Evolutionary conservation across 371 early-diverging fungal species (phyloP).

Genomic region (Thermomucor indicae-seudaticae): DNA sequence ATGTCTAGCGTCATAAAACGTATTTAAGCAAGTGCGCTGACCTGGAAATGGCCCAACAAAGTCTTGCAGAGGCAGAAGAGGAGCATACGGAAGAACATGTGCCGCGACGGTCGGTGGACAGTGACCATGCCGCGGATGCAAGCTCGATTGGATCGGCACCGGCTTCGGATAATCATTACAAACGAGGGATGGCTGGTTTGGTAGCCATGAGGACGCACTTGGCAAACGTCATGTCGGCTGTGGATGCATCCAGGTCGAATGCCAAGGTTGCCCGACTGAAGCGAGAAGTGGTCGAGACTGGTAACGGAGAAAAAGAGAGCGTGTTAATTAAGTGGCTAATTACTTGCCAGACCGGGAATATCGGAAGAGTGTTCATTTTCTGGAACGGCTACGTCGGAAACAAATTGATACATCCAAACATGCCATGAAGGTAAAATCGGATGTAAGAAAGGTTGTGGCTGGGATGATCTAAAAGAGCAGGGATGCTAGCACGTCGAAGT

Average conservation of each 20-base stretch:
- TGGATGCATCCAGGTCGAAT: slow-evolving; percentile 2
- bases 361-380: background rate
- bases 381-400: background rate
- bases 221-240: slow-evolving; percentile 24
- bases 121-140: too few species aligned
- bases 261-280: slow-evolving; percentile 38
- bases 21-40: slow-evolving; percentile 6
- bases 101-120: too few species aligned
- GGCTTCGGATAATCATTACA: slow-evolving; percentile 2
- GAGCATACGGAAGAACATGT: background rate
- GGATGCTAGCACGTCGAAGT: slow-evolving; percentile 5
- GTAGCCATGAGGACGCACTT: slow-evolving; percentile 37
- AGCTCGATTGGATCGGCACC: too few species aligned
- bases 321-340: background rate
- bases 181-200: slow-evolving; percentile 35
- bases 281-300: slow-evolving; percentile 44
- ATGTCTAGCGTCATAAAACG: slow-evolving; percentile 1
- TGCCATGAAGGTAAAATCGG: background rate
- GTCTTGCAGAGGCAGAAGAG: background rate
- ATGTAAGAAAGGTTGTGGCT: too few species aligned
- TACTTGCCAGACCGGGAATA: slow-evolving; percentile 41
- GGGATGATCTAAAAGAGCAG: background rate
- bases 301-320: background rate
- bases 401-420: background rate
- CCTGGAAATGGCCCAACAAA: slow-evolving; percentile 5